Evolutionary conservation across 208 protist species (phyloP), one percentile per base, ranked within the genome.

Genomic region (Trypanosoma mega): DNA sequence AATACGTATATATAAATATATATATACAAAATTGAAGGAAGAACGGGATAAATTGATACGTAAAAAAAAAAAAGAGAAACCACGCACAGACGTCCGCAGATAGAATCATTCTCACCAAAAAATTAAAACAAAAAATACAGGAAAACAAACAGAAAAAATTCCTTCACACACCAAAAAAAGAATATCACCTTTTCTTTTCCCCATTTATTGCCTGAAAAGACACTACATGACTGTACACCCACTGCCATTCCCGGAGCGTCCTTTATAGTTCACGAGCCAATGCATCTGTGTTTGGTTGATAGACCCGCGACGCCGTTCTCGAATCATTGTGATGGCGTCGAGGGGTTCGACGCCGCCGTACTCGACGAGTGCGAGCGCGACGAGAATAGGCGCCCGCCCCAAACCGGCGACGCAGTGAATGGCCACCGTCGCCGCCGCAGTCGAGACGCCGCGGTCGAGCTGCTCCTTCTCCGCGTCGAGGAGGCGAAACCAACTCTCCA

Each of bases 381-480:
- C 92, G 8, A 97, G 73, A 11, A 97, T 92, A 3, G 93, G 93
- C 11, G 94, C 94, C 3, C 94, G 68, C 12, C 94, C 94, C 3
- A 97, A 85, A 2, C 94, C 94, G 7, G 94, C 94, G 3, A 97
- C 88, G 65, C 94, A 97, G 64, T 97, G 94, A 52, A 97, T 90
- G 8, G 81, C 92, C 39, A 97, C 84, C 0, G 80, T 85, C 41
- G 62, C 33, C 39, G 78, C 39, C 47, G 50, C 64, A 29, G 31
- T 37, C 3, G 41, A 29, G 39, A 39, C 61, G 11, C 26, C 45
- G 21, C 49, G 16, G 29, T 74, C 63, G 53, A 76, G 8, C 7
- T 34, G 37, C 46, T 36, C 24, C 45, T 79, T 74, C 72, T 93
- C 87, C 23, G 21, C 23, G 51, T 96, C 85, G 6, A 96, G 76